phyloP scores from a whole-genome alignment of 192 early-diverging fungal genomes.

The Coemansia sp. region DNA sequence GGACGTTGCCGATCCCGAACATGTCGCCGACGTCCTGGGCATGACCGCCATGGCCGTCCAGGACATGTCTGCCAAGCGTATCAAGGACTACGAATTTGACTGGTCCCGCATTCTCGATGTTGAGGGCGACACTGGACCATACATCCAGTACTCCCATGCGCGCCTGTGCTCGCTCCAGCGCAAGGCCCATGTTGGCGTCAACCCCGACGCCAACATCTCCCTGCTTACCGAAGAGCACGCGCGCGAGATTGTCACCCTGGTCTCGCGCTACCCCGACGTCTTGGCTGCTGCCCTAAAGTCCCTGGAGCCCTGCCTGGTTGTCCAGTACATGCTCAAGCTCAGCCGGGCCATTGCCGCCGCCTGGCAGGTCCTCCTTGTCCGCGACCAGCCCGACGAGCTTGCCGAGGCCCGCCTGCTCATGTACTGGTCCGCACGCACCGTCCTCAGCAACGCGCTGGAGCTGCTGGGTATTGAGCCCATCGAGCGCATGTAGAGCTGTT shows the following conservation, averaged over 20 bases:
- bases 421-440: conserved; percentile 76
- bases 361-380: conserved; percentile 71
- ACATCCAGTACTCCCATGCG: conserved; percentile 97
- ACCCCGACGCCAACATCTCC: conserved; percentile 59
- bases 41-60: conserved; percentile 89
- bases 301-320: conserved; percentile 82
- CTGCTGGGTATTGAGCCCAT: conserved; percentile 78
- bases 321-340: conserved; percentile 79
- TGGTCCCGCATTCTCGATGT: conserved; percentile 89
- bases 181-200: conserved; percentile 56
- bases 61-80: conserved; percentile 83
- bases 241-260: conserved; percentile 62
- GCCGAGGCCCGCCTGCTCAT: conserved; percentile 85
- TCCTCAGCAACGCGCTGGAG: conserved; percentile 79
- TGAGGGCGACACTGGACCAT: conserved; percentile 99
- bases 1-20: conserved; percentile 75
- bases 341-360: conserved; percentile 74
- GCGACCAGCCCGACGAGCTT: conserved; percentile 60
- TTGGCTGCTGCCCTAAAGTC: conserved; percentile 57
- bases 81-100: conserved; percentile 94
- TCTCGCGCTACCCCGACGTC: conserved; percentile 83
- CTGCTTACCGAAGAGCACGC: conserved; percentile 67
- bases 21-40: conserved; percentile 82
- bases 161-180: conserved; percentile 95
- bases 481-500: conserved; percentile 79